Evolutionary conservation across 1,139 yeast species (phyloP), one percentile per base, ranked within the genome.

Genomic region (Saccharomycopsis hybrid): DNA sequence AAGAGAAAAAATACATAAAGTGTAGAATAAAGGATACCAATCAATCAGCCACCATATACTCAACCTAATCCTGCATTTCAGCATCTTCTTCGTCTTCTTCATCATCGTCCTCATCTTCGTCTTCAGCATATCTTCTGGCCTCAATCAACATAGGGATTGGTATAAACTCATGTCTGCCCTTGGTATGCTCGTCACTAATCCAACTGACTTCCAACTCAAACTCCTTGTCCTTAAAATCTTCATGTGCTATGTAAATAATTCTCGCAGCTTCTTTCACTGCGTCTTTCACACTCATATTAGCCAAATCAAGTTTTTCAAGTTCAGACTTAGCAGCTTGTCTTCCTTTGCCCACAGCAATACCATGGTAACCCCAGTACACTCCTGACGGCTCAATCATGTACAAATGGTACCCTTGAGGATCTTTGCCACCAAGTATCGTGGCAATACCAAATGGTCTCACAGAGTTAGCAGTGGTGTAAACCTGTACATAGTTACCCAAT

Each of bases 321-420:
- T 94, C 98, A 25, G 92, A 85, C 68, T 89, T 90, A 53, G 98
- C 98, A 29, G 88, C 79, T 68, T 92, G 98, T 66, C 97, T 82
- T 44, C 98, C 98, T 67, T 92, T 94, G 55, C 99, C 99, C 3
- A 97, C 81, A 36, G 98, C 98, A 46, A 97, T 96, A 52, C 97
- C 98, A 50, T 78, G 77, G 68, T 92, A 94, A 44, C 99, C 99
- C 97, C 98, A 92, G 63, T 82, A 86, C 1, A 89, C 75, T 55
- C 99, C 98, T 66, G 95, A 86, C 57, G 99, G 98, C 66, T 94
- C 99, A 56, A 94, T 77, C 97, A 92, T 90, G 70, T 85, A 90
- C 62, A 94, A 76, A 65, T 90, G 97, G 38, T 96, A 82, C 7
- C 96, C 96, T 55, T 84, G 78, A 42, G 78, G 82, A 65, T 90